Conservation (phyloP, 1,139 yeast genomes). For the Magnusiomyces fungicola region DNA sequence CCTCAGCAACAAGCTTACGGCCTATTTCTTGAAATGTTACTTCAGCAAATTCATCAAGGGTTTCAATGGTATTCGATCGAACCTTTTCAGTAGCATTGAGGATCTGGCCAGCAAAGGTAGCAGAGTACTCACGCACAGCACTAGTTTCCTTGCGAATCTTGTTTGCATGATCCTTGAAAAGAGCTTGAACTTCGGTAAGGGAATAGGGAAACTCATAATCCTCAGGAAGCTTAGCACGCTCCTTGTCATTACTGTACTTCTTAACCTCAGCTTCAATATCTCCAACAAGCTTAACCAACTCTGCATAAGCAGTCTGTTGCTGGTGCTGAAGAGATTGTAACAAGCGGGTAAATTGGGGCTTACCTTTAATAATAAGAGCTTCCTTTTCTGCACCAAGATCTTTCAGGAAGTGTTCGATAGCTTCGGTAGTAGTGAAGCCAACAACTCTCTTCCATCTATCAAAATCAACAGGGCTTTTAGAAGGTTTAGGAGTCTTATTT, state of each 20-base stretch:
- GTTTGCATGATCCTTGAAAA: slow-evolving; percentile 27
- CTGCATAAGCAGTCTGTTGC: slow-evolving; percentile 16
- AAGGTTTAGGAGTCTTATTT: neutral
- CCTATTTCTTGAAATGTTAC: slow-evolving; percentile 33
- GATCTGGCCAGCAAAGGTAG: slow-evolving; percentile 28
- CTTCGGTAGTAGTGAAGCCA: slow-evolving; percentile 27
- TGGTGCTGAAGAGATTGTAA: slow-evolving; percentile 21
- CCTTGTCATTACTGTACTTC: slow-evolving; percentile 5
- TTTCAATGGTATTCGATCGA: slow-evolving; percentile 33
- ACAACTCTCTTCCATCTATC: slow-evolving; percentile 26
- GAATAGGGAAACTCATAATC: slow-evolving; percentile 13
- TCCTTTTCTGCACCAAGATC: slow-evolving; percentile 29
- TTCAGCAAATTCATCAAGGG: slow-evolving; percentile 36
- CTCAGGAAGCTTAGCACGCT: neutral
- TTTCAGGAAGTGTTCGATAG: slow-evolving; percentile 27
- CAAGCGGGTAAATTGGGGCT: slow-evolving; percentile 25
- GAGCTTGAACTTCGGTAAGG: slow-evolving; percentile 22
- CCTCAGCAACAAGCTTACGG: slow-evolving; percentile 25
- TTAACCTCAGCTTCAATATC: slow-evolving; percentile 20
- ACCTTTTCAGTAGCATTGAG: slow-evolving; percentile 31
- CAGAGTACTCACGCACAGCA: slow-evolving; percentile 29
- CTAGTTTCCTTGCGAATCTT: slow-evolving; percentile 26
- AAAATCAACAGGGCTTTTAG: slow-evolving; percentile 4
- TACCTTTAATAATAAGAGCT: slow-evolving; percentile 18
- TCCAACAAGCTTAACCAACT: slow-evolving; percentile 10